phyloP scores from a whole-genome alignment of 768 basidiomycete genomes.

The Amanita polypyramis region DNA sequence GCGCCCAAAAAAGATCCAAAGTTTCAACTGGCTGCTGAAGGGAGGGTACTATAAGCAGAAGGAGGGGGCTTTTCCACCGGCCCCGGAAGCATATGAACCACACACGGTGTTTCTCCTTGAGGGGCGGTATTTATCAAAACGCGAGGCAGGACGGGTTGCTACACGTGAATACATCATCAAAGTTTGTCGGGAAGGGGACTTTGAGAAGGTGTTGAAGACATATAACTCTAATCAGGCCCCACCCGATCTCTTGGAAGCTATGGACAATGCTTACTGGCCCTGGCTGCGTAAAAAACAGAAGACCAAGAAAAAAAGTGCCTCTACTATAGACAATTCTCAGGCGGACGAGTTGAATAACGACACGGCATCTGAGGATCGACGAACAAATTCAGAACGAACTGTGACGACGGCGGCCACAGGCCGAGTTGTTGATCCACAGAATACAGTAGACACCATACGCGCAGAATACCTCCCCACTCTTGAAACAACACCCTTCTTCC shows the following conservation, averaged over 20 bases:
- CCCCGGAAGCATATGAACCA: constrained; percentile 24
- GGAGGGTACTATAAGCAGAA: constrained; percentile 17
- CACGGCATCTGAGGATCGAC: too few species aligned
- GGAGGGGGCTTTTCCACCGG: constrained; percentile 20
- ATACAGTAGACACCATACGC: constrained; percentile 11
- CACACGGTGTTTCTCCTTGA: constrained; percentile 30
- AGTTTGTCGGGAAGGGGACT: neutral
- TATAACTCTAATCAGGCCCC: neutral
- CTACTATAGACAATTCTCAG: too few species aligned
- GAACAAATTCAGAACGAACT: neutral
- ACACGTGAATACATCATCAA: neutral
- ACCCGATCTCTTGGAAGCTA: neutral
- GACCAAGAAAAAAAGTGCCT: neutral
- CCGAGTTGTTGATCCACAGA: neutral
- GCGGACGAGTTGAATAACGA: too few species aligned
- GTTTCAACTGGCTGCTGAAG: constrained; percentile 25
- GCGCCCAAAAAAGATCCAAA: constrained; percentile 24
- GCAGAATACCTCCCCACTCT: constrained; percentile 20
- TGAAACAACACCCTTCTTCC: constrained; percentile 23
- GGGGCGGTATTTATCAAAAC: constrained; percentile 20
- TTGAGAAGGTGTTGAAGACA: neutral
- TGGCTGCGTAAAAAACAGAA: neutral
- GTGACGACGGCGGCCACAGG: neutral
- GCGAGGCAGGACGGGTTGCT: constrained; percentile 6
- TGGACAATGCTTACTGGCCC: neutral